Evolutionary conservation across 1,284 basidiomycete genomes (phyloP).

Genomic region (Paramarasmius palmivorus): DNA sequence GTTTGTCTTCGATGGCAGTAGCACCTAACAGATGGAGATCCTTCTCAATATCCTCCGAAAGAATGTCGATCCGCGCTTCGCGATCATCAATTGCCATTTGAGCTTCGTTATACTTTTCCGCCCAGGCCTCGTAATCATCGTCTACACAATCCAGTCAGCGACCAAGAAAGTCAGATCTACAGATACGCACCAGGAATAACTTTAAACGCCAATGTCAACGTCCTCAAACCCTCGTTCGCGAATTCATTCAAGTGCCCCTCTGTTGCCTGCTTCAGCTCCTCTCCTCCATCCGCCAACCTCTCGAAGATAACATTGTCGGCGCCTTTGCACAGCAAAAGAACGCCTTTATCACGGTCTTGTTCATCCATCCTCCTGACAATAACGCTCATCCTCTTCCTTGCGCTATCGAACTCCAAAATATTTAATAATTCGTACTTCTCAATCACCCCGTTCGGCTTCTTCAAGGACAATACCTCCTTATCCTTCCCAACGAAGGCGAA

Average conservation of each 20-base stretch:
- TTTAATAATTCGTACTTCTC: conserved; percentile 92
- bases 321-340: conserved; percentile 84
- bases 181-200: conserved; percentile 63
- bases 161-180: not conserved
- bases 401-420: conserved; percentile 94
- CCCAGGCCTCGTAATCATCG: conserved; percentile 83
- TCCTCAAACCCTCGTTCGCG: conserved; percentile 86
- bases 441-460: conserved; percentile 49
- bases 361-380: conserved; percentile 78
- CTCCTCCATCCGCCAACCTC: conserved; percentile 65
- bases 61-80: conserved; percentile 77
- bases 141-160: conserved; percentile 36
- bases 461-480: conserved; percentile 73
- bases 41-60: conserved; percentile 82
- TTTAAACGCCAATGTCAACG: conserved; percentile 91
- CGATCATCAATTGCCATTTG: conserved; percentile 78
- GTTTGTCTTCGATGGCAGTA: conserved; percentile 95
- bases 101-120: conserved; percentile 82
- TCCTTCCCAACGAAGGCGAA: conserved; percentile 93
- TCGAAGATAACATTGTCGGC: conserved; percentile 97
- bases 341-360: conserved; percentile 54
- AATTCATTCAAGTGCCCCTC: conserved; percentile 88
- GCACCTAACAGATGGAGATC: conserved; percentile 89
- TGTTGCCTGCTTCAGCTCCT: conserved; percentile 75
- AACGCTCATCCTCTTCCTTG: conserved; percentile 96